These are phyloP conservation scores for Fusarium mundagurra DNA, from an alignment of 2,329 filamentous ascomycete species.

Conservation along the genomic window DNA sequence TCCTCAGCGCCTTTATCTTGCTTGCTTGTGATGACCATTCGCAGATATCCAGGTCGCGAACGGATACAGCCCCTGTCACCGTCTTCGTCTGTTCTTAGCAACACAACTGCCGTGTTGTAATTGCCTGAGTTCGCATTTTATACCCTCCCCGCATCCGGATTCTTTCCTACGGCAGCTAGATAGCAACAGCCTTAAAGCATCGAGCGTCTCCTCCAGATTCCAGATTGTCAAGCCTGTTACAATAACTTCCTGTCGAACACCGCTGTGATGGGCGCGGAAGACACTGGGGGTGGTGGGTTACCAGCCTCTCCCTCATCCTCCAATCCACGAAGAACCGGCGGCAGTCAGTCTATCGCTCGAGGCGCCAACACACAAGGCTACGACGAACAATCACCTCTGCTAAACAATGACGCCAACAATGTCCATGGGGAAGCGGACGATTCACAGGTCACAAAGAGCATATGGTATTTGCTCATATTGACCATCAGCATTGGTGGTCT, in stretches of 20 bases:
- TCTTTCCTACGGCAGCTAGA: slow-evolving; percentile 11
- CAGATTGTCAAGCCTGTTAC: slow-evolving; percentile 8
- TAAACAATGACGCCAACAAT: slow-evolving; percentile 31
- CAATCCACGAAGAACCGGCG: slow-evolving; percentile 14
- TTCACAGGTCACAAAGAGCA: slow-evolving; percentile 76
- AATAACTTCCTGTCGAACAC: slow-evolving; percentile 1
- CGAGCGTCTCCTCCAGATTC: slow-evolving; percentile 3
- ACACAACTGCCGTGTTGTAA: slow-evolving; percentile 7
- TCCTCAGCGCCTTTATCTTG: neutral
- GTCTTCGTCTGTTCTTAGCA: neutral
- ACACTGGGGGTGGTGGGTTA: slow-evolving; percentile 1
- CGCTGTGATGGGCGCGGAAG: slow-evolving; percentile 27
- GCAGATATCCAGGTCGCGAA: slow-evolving; percentile 9
- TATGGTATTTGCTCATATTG: slow-evolving; percentile 86
- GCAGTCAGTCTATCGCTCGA: slow-evolving; percentile 32
- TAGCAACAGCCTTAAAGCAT: slow-evolving; percentile 14
- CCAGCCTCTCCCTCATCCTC: slow-evolving; percentile 12
- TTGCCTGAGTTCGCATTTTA: neutral
- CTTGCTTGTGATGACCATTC: slow-evolving; percentile 14
- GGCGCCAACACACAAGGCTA: slow-evolving; percentile 15
- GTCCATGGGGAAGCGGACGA: slow-evolving; percentile 35
- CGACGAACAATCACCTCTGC: slow-evolving; percentile 47
- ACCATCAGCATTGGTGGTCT: slow-evolving; percentile 88
- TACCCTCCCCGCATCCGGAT: slow-evolving; percentile 22
- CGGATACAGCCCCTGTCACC: slow-evolving; percentile 3